Conservation (phyloP, 2,329 filamentous ascomycete genomes). For the Aspergillus sp. region DNA sequence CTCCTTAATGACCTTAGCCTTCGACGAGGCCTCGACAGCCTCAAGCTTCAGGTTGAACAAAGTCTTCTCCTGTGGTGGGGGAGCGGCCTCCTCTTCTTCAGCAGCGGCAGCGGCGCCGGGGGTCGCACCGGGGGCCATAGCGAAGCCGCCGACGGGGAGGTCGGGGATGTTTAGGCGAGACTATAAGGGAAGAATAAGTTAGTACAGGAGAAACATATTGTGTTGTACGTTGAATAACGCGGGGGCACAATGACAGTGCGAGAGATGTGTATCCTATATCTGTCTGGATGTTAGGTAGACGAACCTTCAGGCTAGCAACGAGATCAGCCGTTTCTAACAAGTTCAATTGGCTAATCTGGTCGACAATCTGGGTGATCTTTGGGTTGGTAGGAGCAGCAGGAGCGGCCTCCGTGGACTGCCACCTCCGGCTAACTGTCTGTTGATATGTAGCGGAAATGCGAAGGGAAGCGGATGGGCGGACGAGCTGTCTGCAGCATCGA, state of each 20-base stretch:
- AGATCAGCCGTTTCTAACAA: conserved; percentile 96
- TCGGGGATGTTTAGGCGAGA: conserved; percentile 96
- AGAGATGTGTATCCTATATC: not conserved
- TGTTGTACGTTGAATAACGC: not conserved
- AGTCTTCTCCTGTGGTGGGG: conserved; percentile 89
- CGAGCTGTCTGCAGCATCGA: conserved; percentile 49
- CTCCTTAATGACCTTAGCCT: conserved; percentile 99
- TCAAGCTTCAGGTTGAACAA: conserved; percentile 95
- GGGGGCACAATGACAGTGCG: not conserved
- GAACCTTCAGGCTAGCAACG: conserved; percentile 91
- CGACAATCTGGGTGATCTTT: conserved; percentile 93
- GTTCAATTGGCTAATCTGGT: conserved; percentile 98
- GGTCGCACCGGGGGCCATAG: conserved; percentile 67
- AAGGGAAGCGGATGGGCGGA: conserved; percentile 47
- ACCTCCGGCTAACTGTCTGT: conserved; percentile 66
- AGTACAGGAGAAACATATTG: not conserved
- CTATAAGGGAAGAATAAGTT: conserved; percentile 53
- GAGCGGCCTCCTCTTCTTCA: conserved; percentile 85
- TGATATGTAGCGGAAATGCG: conserved; percentile 46
- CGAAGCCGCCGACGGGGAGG: conserved; percentile 90
- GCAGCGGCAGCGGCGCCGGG: conserved; percentile 64
- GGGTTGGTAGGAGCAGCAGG: conserved; percentile 68
- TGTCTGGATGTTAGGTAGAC: conserved; percentile 17
- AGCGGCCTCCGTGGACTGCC: conserved; percentile 77
- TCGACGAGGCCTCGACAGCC: conserved; percentile 82